Evolutionary conservation across 2,329 filamentous ascomycete species (phyloP), one percentile per base, ranked within the genome.

Genomic region (Diplodia mutila): DNA sequence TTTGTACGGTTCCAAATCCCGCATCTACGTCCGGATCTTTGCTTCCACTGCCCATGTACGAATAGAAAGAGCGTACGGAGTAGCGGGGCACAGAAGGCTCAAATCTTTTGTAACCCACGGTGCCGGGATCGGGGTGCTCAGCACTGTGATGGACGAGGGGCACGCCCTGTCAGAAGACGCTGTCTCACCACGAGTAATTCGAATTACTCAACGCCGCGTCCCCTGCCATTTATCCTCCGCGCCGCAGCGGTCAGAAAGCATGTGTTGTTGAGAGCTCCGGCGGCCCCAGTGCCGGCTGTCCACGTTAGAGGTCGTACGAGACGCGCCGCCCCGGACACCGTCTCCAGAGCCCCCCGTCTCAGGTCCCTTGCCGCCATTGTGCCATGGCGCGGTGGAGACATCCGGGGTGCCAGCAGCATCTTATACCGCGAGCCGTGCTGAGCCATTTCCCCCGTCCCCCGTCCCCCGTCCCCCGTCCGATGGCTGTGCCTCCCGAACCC

Each of bases 221-320:
- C 57, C 12, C 8, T 37, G 23, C 39, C 55, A 27, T 57, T 57
- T 48, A 39, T 9, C 55, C 39, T 16, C 57, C 37, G 25, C 5
- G 14, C 21, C 14, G 12, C 25, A 29, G 59, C 59, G 59, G 59
- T 63, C 59, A 63, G 59, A 63, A 29, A 4, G 16, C n/a, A 29
- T 63, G 59, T 63, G 59, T 25, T 63, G 59, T 63, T 63, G 59
- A 63, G 59, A 3, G 57, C 39, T 23, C 7, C 49, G 14, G 61
- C 61, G 21, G 49, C 32, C 25, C 61, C 61, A 65, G 49, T 65
- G 49, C 49, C 61, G 61, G 29, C 14, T 34, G 51, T 65, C 61
- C 61, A 65, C 61, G 61, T 65, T 65, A 7, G 48, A 46, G 34
- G 61, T 65, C 32, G 61, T 65, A 65, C 49, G 61, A 65, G 61